Evolutionary conservation across 345 rosid species (phyloP).

Genomic region (Linum usitatissimum): DNA sequence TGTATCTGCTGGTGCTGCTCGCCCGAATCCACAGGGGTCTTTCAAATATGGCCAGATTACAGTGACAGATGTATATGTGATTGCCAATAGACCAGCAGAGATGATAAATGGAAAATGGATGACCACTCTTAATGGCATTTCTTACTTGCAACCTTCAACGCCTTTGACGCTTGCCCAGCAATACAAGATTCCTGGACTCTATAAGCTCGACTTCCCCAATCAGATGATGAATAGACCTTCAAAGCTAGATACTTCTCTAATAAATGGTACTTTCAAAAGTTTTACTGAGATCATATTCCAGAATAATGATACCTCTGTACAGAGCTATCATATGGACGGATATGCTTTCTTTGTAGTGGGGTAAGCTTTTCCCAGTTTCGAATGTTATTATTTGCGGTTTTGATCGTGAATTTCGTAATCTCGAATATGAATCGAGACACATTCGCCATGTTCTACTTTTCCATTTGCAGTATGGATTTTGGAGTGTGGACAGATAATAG

Average conservation of each 20-base stretch:
- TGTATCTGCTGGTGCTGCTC: constrained; percentile 81
- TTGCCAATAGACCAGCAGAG: constrained; percentile 61
- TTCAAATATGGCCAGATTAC: constrained; percentile 76
- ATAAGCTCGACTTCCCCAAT: constrained; percentile 86
- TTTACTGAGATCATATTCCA: constrained; percentile 87
- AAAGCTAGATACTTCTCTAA: constrained; percentile 69
- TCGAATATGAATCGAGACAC: constrained; percentile 1
- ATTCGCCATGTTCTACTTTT: constrained; percentile 8
- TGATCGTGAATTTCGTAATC: background rate
- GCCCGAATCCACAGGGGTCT: constrained; percentile 94
- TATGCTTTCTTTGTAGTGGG: constrained; percentile 89
- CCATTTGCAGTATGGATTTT: constrained; percentile 63
- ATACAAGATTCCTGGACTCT: constrained; percentile 65
- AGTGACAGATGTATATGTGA: constrained; percentile 75
- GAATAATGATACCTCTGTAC: constrained; percentile 62
- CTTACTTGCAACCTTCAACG: constrained; percentile 74
- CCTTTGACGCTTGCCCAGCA: constrained; percentile 79
- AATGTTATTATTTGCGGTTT: constrained; percentile 5
- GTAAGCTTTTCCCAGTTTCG: constrained; percentile 35
- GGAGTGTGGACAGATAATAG: constrained; percentile 93
- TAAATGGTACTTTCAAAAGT: constrained; percentile 77
- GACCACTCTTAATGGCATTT: constrained; percentile 65
- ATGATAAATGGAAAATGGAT: constrained; percentile 54
- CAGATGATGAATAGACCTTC: constrained; percentile 62
- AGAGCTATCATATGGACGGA: constrained; percentile 91